These are phyloP conservation scores for Wickerhamomyces tratensis DNA, from an alignment of 805 yeast genomes.

Conservation along the genomic window DNA sequence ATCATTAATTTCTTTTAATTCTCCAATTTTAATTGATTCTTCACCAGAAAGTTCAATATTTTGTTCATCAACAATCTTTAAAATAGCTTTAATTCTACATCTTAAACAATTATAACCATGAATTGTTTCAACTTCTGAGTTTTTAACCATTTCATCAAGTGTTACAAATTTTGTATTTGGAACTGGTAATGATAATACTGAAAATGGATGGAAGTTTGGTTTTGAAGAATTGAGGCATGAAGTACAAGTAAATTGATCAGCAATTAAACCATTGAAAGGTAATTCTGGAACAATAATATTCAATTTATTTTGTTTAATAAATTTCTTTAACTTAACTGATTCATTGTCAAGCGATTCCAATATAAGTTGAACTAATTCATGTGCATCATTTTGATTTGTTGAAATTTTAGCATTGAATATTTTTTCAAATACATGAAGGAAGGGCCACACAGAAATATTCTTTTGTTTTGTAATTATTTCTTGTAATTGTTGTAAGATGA, in stretches of 20 bases:
- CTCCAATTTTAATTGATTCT: constrained; percentile 23
- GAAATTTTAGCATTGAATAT: constrained; percentile 70
- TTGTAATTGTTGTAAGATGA: constrained; percentile 46
- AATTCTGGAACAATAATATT: constrained; percentile 39
- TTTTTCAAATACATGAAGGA: constrained; percentile 61
- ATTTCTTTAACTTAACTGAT: constrained; percentile 30
- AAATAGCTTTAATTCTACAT: constrained; percentile 47
- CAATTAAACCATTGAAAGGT: constrained; percentile 63
- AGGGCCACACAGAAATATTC: constrained; percentile 68
- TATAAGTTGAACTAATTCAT: constrained; percentile 76
- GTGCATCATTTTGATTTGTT: constrained; percentile 88
- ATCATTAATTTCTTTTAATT: constrained; percentile 25
- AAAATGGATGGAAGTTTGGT: constrained; percentile 48
- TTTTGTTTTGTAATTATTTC: constrained; percentile 44
- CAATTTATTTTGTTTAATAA: constrained; percentile 11
- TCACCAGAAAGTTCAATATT: constrained; percentile 11
- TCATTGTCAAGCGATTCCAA: constrained; percentile 74
- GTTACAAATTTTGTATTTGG: constrained; percentile 43
- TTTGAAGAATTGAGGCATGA: constrained; percentile 55
- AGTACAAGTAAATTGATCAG: constrained; percentile 62
- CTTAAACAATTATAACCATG: constrained; percentile 73
- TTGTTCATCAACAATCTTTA: constrained; percentile 18
- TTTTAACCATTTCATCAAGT: constrained; percentile 44
- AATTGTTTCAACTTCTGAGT: constrained; percentile 55
- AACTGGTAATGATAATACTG: constrained; percentile 64